A percentile compares a stretch with the other conserved stretches of the same genome.
Evolutionary conservation across 192 early-diverging fungal genomes (phyloP).

Genomic region (Thamnidium elegans): DNA sequence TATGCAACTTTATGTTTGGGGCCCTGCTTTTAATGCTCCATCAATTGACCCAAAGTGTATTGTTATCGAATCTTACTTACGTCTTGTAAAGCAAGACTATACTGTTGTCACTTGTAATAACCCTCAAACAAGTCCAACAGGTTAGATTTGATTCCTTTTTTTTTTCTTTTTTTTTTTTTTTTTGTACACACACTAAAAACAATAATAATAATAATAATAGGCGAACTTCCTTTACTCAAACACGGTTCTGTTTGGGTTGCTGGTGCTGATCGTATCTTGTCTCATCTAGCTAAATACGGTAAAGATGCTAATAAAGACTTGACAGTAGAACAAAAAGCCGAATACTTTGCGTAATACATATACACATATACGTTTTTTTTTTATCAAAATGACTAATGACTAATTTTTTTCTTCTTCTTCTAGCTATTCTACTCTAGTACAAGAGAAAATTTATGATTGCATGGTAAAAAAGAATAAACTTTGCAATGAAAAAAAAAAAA

Average conservation of each 20-base stretch:
- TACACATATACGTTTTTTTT: background rate
- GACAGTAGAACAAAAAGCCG: slow-evolving; percentile 44
- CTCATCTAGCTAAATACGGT: slow-evolving; percentile 43
- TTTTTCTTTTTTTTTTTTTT: background rate
- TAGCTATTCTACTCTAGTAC: slow-evolving; percentile 70
- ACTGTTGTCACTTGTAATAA: slow-evolving; percentile 58
- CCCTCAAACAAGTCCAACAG: slow-evolving; percentile 61
- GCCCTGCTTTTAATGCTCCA: slow-evolving; percentile 55
- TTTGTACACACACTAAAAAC: background rate
- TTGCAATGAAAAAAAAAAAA: background rate
- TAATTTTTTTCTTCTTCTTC: slow-evolving; percentile 2
- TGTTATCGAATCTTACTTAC: slow-evolving; percentile 60
- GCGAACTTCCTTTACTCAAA: slow-evolving; percentile 69
- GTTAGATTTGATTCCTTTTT: slow-evolving; percentile 28
- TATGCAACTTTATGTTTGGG: slow-evolving; percentile 71
- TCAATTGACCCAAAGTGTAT: slow-evolving; percentile 76
- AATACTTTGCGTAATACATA: slow-evolving; percentile 47
- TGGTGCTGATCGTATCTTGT: slow-evolving; percentile 49
- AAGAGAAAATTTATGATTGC: slow-evolving; percentile 74
- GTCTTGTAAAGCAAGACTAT: slow-evolving; percentile 51
- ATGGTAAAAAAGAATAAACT: slow-evolving; percentile 41
- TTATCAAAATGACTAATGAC: background rate
- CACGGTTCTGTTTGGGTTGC: slow-evolving; percentile 55
- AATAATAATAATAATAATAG: slow-evolving; percentile 28
- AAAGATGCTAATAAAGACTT: slow-evolving; percentile 45